These are phyloP conservation scores for Musa itinerans DNA, from an alignment of 176 grass and related monocot genomes.

Conservation along the genomic window DNA sequence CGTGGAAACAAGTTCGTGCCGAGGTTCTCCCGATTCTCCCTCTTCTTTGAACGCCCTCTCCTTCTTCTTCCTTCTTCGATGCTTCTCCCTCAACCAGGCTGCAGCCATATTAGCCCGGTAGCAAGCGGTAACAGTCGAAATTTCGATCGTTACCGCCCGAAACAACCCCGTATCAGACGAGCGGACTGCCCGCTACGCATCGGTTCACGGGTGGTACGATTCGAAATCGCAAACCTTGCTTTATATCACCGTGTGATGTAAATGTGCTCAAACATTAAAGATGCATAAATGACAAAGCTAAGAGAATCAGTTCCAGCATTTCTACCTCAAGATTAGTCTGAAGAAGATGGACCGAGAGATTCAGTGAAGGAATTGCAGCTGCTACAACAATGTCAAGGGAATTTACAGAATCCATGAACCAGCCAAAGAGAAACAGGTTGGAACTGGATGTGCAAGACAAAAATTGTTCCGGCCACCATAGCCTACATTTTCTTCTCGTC, in stretches of 20 bases:
- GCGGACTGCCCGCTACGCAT: too few species aligned
- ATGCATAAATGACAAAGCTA: not conserved
- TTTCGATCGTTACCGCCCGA: too few species aligned
- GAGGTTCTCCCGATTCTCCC: too few species aligned
- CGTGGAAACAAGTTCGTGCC: too few species aligned
- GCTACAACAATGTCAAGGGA: slow-evolving; percentile 33
- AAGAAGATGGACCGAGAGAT: slow-evolving; percentile 4
- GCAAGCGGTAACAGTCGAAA: too few species aligned
- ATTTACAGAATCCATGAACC: slow-evolving; percentile 28
- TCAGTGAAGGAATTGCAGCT: slow-evolving; percentile 10
- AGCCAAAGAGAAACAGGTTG: slow-evolving; percentile 32
- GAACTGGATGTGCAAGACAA: slow-evolving; percentile 6
- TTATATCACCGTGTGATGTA: not conserved
- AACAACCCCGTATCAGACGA: too few species aligned
- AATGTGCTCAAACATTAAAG: not conserved
- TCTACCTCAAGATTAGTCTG: slow-evolving; percentile 27
- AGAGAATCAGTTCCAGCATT: not conserved
- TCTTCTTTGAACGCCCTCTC: too few species aligned
- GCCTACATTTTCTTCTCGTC: slow-evolving; percentile 22
- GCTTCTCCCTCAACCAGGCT: too few species aligned
- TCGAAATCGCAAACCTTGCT: too few species aligned
- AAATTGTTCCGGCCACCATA: slow-evolving; percentile 40
- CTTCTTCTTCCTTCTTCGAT: too few species aligned
- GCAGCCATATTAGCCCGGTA: too few species aligned
- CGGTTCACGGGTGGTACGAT: too few species aligned